Conservation (phyloP, 176 grass and related monocot genomes). For the Oryza meridionalis region DNA sequence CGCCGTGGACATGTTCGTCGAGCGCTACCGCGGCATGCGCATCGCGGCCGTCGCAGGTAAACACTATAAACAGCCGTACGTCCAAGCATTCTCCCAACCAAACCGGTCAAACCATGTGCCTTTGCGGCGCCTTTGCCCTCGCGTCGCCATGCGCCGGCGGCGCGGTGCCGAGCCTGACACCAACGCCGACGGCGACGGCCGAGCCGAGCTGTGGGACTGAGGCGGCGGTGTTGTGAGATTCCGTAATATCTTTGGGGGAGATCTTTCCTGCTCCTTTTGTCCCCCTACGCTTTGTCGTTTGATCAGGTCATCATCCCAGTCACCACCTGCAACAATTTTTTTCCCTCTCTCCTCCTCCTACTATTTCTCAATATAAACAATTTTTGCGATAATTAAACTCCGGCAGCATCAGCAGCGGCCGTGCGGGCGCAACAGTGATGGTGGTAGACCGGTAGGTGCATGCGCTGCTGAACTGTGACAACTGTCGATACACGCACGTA, state of each 20-base stretch:
- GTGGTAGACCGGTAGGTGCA: background rate
- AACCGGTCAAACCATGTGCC: background rate
- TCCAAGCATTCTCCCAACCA: background rate
- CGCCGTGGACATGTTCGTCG: slow-evolving; percentile 88
- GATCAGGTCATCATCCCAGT: slow-evolving; percentile 35
- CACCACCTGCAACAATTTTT: slow-evolving; percentile 4
- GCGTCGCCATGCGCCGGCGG: background rate
- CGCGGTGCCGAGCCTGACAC: too few species aligned
- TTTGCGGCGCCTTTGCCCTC: too few species aligned
- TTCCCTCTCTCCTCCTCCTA: background rate
- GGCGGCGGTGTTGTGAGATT: slow-evolving; percentile 43
- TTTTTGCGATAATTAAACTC: background rate
- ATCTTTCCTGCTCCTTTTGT: slow-evolving; percentile 36
- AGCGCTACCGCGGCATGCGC: slow-evolving; percentile 80
- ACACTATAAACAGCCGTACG: background rate
- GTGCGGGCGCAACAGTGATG: background rate
- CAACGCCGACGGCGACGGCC: background rate
- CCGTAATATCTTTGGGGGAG: slow-evolving; percentile 47
- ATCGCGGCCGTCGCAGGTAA: slow-evolving; percentile 87
- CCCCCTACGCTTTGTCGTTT: slow-evolving; percentile 26
- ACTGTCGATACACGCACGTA: background rate
- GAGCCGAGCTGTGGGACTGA: background rate
- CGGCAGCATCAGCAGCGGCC: background rate
- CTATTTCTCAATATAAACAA: background rate
- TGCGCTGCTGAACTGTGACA: background rate